phyloP scores from a whole-genome alignment of 1,139 yeast genomes.

The Pichiaceae sp. region DNA sequence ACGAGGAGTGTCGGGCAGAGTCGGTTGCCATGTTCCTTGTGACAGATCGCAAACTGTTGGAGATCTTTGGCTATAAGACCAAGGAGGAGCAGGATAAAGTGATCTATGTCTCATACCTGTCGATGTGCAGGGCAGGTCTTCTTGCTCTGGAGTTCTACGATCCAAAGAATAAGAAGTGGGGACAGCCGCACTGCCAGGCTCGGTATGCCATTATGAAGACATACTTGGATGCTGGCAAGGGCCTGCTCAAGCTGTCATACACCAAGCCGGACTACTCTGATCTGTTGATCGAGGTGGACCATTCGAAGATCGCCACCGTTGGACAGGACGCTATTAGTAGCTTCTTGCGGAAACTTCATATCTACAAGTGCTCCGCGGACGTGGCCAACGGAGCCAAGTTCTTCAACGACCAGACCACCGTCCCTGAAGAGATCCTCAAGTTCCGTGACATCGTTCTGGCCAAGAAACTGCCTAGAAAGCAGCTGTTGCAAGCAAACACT shows the following conservation, averaged over 20 bases:
- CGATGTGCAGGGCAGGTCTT: conserved; percentile 85
- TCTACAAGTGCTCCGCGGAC: conserved; percentile 73
- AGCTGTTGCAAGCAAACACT: conserved; percentile 78
- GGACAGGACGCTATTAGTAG: conserved; percentile 73
- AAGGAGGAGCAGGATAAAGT: conserved; percentile 56
- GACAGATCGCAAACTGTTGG: conserved; percentile 57
- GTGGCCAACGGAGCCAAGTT: conserved; percentile 53
- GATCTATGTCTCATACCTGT: conserved; percentile 56
- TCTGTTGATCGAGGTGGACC: conserved; percentile 50
- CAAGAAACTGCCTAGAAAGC: conserved; percentile 76
- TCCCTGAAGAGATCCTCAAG: conserved; percentile 51
- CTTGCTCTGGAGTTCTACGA: conserved; percentile 82
- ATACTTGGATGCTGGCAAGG: conserved; percentile 59
- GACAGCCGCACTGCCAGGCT: conserved; percentile 95
- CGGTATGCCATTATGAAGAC: conserved; percentile 77
- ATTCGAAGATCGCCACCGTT: conserved; percentile 49
- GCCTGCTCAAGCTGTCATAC: conserved; percentile 45
- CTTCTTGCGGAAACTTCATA: conserved; percentile 63
- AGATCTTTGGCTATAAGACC: conserved; percentile 60
- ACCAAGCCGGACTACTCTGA: conserved; percentile 45
- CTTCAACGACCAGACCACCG: conserved; percentile 60
- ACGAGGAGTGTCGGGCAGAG: conserved; percentile 91
- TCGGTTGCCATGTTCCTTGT: conserved; percentile 77
- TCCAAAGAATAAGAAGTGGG: conserved; percentile 76
- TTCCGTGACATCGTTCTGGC: conserved; percentile 61